These are phyloP conservation scores for Globisporangium radiosum DNA, from an alignment of 352 stramenopile genomes.

Conservation along the genomic window DNA sequence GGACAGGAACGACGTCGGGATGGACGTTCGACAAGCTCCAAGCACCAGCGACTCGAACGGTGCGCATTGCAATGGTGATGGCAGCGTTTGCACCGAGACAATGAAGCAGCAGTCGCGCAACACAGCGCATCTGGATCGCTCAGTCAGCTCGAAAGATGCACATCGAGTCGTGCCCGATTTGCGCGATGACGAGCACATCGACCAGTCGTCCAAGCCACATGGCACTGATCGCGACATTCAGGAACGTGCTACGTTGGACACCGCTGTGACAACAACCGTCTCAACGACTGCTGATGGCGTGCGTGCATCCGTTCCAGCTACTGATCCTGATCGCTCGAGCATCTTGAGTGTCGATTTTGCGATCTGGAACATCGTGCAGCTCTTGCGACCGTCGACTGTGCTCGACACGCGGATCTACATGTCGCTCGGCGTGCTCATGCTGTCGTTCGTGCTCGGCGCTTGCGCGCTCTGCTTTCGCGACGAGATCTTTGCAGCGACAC, in stretches of 20 bases:
- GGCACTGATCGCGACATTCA: not conserved
- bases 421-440: slow-evolving; percentile 23
- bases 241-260: not conserved
- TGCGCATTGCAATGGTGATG: no score
- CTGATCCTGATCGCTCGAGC: slow-evolving; percentile 3
- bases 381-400: slow-evolving; percentile 16
- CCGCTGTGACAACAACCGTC: slow-evolving; percentile 9
- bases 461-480: slow-evolving; percentile 38
- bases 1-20: no score
- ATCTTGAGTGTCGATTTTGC: slow-evolving; percentile 16
- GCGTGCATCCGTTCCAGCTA: not conserved
- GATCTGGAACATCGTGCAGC: slow-evolving; percentile 17
- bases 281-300: not conserved
- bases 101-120: no score
- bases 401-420: slow-evolving; percentile 38
- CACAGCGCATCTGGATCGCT: no score
- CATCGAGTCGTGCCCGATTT: not conserved
- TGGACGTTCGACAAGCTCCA: no score
- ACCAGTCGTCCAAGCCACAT: not conserved
- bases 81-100: no score
- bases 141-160: not conserved
- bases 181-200: not conserved
- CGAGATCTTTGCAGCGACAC: slow-evolving; percentile 30
- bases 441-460: slow-evolving; percentile 38
- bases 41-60: no score